Evolutionary conservation across 257 asterid species (phyloP).

Genomic region (Solanum virginianum): DNA sequence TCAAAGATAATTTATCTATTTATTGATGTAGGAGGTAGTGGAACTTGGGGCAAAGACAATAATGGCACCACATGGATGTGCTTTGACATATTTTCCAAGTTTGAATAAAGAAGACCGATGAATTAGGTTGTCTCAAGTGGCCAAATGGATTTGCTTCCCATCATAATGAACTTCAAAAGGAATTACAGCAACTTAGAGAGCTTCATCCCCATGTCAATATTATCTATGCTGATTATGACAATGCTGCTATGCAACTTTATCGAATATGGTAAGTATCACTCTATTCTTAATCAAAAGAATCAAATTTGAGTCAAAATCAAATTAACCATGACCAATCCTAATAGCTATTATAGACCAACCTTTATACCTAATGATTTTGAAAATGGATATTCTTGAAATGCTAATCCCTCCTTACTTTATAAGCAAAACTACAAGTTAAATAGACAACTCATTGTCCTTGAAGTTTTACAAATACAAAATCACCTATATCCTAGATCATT

Average conservation of each 20-base stretch:
- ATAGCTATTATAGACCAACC: too few species aligned
- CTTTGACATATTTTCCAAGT: conserved; percentile 4
- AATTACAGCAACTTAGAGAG: conserved; percentile 12
- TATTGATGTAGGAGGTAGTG: conserved; percentile 26
- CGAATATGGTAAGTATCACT: background rate
- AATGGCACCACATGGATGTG: conserved; percentile 42
- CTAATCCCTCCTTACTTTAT: too few species aligned
- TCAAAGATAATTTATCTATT: background rate
- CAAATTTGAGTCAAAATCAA: too few species aligned
- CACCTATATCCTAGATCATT: too few species aligned
- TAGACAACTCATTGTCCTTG: too few species aligned
- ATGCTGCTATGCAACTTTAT: conserved; percentile 22
- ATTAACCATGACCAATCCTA: too few species aligned
- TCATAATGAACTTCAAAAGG: conserved; percentile 28
- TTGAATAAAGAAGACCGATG: conserved; percentile 8
- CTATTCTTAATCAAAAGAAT: background rate
- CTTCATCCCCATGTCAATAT: conserved; percentile 30
- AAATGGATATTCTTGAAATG: too few species aligned
- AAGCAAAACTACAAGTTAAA: too few species aligned
- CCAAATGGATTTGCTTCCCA: conserved; percentile 17
- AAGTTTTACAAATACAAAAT: too few species aligned
- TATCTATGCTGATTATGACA: conserved; percentile 39
- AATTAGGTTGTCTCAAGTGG: conserved; percentile 46
- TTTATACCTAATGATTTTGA: too few species aligned
- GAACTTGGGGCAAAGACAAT: conserved; percentile 32